Percentiles rank a stretch among this genome's conserved stretches.
Conservation (phyloP, 164 flowering plant genomes). For the Piper longum region DNA sequence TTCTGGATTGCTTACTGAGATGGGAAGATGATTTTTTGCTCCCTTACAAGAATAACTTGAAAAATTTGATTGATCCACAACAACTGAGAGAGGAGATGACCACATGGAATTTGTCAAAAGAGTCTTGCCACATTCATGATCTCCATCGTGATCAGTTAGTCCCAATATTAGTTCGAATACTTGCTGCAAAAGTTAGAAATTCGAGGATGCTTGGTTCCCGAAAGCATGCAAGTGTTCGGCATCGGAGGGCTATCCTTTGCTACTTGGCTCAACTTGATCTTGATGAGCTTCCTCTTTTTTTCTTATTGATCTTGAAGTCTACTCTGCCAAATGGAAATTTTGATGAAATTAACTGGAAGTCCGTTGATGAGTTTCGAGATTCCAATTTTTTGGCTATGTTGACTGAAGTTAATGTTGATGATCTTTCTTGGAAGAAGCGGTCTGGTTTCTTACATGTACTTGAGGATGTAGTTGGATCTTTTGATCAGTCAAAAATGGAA, state of each 20-base stretch:
- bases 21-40: slow-evolving; percentile 66
- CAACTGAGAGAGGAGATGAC: slow-evolving; percentile 68
- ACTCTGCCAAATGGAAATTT: slow-evolving; percentile 20
- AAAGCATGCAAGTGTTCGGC: slow-evolving; percentile 60
- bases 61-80: slow-evolving; percentile 51
- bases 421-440: slow-evolving; percentile 64
- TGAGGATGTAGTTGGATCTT: slow-evolving; percentile 62
- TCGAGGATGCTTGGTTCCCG: slow-evolving; percentile 51
- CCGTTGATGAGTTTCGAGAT: slow-evolving; percentile 21
- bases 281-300: slow-evolving; percentile 68
- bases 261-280: slow-evolving; percentile 69
- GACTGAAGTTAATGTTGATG: slow-evolving; percentile 22
- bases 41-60: slow-evolving; percentile 63
- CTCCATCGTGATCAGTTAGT: slow-evolving; percentile 47
- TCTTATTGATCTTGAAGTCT: slow-evolving; percentile 47
- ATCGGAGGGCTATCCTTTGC: slow-evolving; percentile 70
- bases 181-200: slow-evolving; percentile 81
- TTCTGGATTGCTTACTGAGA: slow-evolving; percentile 64
- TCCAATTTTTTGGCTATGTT: slow-evolving; percentile 27
- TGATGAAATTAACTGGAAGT: slow-evolving; percentile 23
- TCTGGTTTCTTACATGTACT: slow-evolving; percentile 72
- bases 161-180: slow-evolving; percentile 46
- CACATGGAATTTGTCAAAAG: slow-evolving; percentile 74
- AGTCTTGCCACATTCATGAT: slow-evolving; percentile 45
- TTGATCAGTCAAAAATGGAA: slow-evolving; percentile 50